A percentile compares a stretch with the other conserved stretches of the same genome.
These are phyloP conservation scores for Candida tropicalis DNA, from an alignment of 1,139 yeast genomes.

Conservation along the genomic window DNA sequence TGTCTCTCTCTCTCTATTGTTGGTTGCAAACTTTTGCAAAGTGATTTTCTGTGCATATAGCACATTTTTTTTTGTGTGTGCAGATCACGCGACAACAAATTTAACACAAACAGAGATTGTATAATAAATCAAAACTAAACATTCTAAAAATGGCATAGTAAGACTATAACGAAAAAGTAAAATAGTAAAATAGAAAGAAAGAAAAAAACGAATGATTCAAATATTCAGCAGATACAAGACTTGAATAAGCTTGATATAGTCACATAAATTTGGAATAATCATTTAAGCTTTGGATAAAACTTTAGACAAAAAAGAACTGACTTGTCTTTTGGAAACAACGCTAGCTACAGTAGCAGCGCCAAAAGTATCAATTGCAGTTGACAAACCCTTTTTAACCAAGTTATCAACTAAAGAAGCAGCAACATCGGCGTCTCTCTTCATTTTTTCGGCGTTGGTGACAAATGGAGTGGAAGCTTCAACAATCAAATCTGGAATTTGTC, in stretches of 20 bases:
- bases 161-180: background rate
- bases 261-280: too few relatives aligned
- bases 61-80: too few relatives aligned
- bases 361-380: background rate
- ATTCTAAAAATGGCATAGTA: too few relatives aligned
- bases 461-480: background rate
- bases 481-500: constrained; percentile 1
- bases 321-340: constrained; percentile 4
- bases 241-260: constrained; percentile 3
- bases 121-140: background rate
- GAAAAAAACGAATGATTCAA: background rate
- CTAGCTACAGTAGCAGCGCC: constrained; percentile 5
- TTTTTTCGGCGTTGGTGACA: constrained; percentile 1
- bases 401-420: background rate
- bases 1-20: too few relatives aligned
- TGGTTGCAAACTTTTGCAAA: constrained; percentile 8
- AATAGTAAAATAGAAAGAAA: background rate
- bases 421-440: constrained; percentile 1
- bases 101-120: background rate
- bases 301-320: background rate
- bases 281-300: constrained; percentile 1
- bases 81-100: background rate
- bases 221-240: constrained; percentile 2
- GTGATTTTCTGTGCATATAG: background rate
- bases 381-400: constrained; percentile 4